phyloP scores from a whole-genome alignment of 2,329 filamentous ascomycete species.

The Dichotomopilus funicola region DNA sequence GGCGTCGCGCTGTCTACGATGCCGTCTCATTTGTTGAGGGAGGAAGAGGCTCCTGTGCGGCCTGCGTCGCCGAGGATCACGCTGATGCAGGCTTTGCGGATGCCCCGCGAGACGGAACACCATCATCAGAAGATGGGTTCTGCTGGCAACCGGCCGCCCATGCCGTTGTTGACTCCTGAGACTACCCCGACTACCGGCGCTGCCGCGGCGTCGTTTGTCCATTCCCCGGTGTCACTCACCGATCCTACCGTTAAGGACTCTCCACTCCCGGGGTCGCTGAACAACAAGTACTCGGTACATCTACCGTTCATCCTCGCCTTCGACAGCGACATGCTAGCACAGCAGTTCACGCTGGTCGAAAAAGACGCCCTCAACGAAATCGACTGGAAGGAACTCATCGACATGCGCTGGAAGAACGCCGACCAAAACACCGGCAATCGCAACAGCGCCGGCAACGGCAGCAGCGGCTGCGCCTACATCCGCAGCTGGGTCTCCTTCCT shows the following conservation, averaged over 20 bases:
- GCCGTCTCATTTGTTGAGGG: conserved; percentile 32
- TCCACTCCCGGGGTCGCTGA: conserved; percentile 17
- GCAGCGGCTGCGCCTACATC: conserved; percentile 35
- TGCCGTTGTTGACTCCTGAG: conserved; percentile 36
- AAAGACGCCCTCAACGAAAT: conserved; percentile 82
- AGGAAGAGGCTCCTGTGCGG: conserved; percentile 22
- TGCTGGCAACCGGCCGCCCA: too few species aligned
- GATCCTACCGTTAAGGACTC: conserved; percentile 28
- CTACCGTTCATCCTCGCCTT: conserved; percentile 76
- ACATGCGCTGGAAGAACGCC: conserved; percentile 72
- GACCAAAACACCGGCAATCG: conserved; percentile 38
- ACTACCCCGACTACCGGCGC: conserved; percentile 39
- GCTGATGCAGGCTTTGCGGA: conserved; percentile 40
- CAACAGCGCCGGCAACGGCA: too few species aligned
- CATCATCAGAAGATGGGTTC: too few species aligned
- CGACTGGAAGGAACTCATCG: conserved; percentile 81
- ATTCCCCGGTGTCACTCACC: conserved; percentile 26
- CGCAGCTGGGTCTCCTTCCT: conserved; percentile 80
- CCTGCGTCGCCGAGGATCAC: conserved; percentile 43
- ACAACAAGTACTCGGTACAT: conserved; percentile 48
- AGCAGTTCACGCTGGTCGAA: conserved; percentile 80
- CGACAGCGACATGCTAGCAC: conserved; percentile 69
- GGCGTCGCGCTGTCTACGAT: conserved; percentile 31
- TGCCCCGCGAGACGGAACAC: conserved; percentile 34
- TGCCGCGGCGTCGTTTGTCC: conserved; percentile 30